Evolutionary conservation across 208 protist species (phyloP).

Genomic region (Acanthamoeba polyphaga): DNA sequence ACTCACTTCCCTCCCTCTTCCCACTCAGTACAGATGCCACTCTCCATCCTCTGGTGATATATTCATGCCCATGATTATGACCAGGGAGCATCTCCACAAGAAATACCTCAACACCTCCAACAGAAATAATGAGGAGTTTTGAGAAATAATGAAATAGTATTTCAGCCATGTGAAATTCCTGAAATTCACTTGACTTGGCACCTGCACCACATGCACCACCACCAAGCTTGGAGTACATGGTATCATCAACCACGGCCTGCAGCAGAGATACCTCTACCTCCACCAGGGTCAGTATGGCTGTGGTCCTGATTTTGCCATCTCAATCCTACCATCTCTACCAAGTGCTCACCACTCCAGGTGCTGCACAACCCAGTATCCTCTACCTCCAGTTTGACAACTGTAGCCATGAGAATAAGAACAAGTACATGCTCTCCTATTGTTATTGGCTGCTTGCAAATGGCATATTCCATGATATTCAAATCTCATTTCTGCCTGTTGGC

Average conservation of each 20-base stretch:
- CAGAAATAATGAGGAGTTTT: too few relatives aligned
- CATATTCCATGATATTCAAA: neutral
- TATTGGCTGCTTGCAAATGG: neutral
- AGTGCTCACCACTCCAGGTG: neutral
- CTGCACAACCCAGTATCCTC: neutral
- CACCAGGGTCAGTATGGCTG: neutral
- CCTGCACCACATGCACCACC: too few relatives aligned
- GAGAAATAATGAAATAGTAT: too few relatives aligned
- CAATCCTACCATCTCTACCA: neutral
- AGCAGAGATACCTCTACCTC: neutral
- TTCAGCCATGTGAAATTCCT: too few relatives aligned
- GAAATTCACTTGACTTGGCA: too few relatives aligned
- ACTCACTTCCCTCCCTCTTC: too few relatives aligned
- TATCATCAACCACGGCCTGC: neutral
- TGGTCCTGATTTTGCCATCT: neutral
- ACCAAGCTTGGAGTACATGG: neutral
- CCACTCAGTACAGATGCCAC: too few relatives aligned
- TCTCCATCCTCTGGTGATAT: too few relatives aligned
- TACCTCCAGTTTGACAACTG: constrained; percentile 11
- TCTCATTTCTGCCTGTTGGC: neutral
- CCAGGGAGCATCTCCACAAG: too few relatives aligned
- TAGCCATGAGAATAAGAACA: neutral
- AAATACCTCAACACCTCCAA: too few relatives aligned
- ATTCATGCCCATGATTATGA: too few relatives aligned
- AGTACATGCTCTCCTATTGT: neutral